Base-by-base conservation (phyloP, 2,329 filamentous ascomycete genomes). In the Aspergillus aculeatinus region DNA sequence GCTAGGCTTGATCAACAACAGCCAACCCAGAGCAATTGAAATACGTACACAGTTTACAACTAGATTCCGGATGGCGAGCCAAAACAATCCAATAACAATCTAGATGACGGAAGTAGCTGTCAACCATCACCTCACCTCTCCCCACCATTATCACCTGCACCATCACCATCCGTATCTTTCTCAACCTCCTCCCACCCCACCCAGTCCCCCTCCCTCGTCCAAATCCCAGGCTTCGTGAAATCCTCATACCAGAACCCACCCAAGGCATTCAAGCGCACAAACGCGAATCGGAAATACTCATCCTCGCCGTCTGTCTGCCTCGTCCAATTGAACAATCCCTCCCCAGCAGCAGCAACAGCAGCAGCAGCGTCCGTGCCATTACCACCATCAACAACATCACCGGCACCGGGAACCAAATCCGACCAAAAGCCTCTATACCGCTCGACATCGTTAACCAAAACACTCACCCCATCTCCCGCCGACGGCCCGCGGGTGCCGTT, bases 381-480 rank as follows among this genome's bases (percentile, higher is more conserved):
- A 29, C 27, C 27, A 29, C 27, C 27, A 35, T 12, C 12, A 35
- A 12, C 33, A 29, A 7, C 27, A 14, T 10, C 33, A 4, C 33
- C 33, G 11, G 11, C 33, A 35, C 33, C 33, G 16, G 5, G 3
- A 4, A 44, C 3, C 16, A 44, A 44, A 31, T 78, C 78, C 33
- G 83, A 76, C 23, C 75, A 76, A 67, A 84, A 85, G 0, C 78
- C 77, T n/a, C 79, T 74, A 63, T 81, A 85, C 1, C 84, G 77
- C 69, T 87, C 82, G 1, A 88, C 85, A 59, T 88, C 85, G 60
- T 87, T 87, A 58, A 87, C 82, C 2, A 87, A 70, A 4, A 87
- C 79, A 48, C 80, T 83, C 16, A 88, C 75, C 1, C 85, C 85
- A 51, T 87, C 84, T 1, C 74, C 71, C 19, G 72, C 69, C 4